Conservation (phyloP, 805 yeast genomes). For the Lachancea cidri region DNA sequence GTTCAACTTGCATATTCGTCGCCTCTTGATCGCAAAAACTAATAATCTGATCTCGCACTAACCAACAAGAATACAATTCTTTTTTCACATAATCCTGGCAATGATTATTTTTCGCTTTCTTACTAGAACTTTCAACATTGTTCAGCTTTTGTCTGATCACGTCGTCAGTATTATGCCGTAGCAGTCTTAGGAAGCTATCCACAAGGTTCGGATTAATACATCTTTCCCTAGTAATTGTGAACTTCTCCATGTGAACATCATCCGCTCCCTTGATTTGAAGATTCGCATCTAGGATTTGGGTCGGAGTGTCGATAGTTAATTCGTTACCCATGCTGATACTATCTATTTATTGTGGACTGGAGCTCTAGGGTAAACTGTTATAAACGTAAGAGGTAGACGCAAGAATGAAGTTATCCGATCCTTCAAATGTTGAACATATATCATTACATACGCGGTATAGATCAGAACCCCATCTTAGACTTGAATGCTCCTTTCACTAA, state of each 20-base stretch:
- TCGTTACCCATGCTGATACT: constrained; percentile 3
- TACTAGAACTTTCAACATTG: constrained; percentile 30
- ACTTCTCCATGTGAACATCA: constrained; percentile 8
- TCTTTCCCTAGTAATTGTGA: constrained; percentile 24
- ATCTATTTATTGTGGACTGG: too few species aligned
- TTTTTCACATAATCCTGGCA: constrained; percentile 36
- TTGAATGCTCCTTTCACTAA: constrained; percentile 47
- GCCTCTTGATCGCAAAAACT: constrained; percentile 39
- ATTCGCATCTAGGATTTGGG: constrained; percentile 1
- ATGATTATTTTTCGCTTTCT: constrained; percentile 14
- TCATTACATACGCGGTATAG: not conserved
- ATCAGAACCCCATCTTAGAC: constrained; percentile 49
- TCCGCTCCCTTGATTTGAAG: constrained; percentile 3
- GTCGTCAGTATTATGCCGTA: constrained; percentile 41
- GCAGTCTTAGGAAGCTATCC: constrained; percentile 26
- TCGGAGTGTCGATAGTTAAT: constrained; percentile 2
- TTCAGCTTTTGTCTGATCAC: constrained; percentile 41
- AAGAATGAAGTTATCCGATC: not conserved
- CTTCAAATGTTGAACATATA: not conserved
- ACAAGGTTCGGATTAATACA: constrained; percentile 29
- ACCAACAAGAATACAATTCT: constrained; percentile 45
- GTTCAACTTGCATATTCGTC: constrained; percentile 27
- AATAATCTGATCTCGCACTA: constrained; percentile 36
- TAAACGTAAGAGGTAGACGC: too few species aligned
- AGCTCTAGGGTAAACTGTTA: too few species aligned